These are phyloP conservation scores for Gleditsia sinensis DNA, from an alignment of 306 rosid genomes.

Conservation along the genomic window DNA sequence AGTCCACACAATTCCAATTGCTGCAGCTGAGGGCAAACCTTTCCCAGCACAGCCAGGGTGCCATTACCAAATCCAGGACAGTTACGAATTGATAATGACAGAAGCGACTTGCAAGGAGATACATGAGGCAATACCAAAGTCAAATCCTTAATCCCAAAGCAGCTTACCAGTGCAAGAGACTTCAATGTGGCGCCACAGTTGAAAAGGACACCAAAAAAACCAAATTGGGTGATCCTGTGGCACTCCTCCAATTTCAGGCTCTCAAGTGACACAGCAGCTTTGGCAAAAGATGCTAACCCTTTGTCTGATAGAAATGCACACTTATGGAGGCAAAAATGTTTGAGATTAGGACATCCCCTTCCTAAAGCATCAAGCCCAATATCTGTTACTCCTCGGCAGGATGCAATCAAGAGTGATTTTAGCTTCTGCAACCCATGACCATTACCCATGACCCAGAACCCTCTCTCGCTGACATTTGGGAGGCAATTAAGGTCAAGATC, in stretches of 20 bases:
- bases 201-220: conserved; percentile 68
- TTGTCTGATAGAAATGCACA: conserved; percentile 73
- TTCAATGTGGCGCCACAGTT: conserved; percentile 73
- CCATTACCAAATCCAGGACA: conserved; percentile 86
- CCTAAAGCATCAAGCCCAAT: conserved; percentile 72
- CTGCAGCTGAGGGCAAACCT: conserved; percentile 71
- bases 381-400: conserved; percentile 81
- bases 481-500: conserved; percentile 71
- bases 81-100: conserved; percentile 60
- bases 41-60: conserved; percentile 64
- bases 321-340: conserved; percentile 56
- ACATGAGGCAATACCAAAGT: conserved; percentile 44
- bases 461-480: conserved; percentile 70
- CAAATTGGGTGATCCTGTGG: conserved; percentile 85
- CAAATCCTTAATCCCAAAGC: conserved; percentile 79
- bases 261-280: conserved; percentile 70
- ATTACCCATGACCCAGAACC: conserved; percentile 93
- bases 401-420: conserved; percentile 61
- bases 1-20: conserved; percentile 76
- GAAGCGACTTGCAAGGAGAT: conserved; percentile 54
- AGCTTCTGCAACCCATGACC: conserved; percentile 86
- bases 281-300: conserved; percentile 75
- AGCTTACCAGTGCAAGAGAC: conserved; percentile 62
- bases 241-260: conserved; percentile 89
- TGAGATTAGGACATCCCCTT: conserved; percentile 88